Evolutionary conservation across 768 basidiomycete species (phyloP).

Genomic region (Cyclocybe cylindracea): DNA sequence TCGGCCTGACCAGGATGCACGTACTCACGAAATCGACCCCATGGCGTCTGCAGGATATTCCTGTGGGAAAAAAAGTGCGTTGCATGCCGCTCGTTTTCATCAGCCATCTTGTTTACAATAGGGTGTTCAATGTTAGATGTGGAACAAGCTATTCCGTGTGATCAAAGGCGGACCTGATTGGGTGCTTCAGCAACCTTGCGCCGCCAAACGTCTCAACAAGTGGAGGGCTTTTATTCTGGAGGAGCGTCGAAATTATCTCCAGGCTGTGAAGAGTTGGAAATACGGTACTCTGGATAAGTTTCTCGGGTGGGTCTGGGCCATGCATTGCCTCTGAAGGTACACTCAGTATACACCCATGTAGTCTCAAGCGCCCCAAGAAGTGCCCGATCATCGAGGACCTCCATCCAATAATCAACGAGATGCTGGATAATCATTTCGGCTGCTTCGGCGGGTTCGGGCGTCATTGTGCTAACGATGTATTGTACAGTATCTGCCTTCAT

Average conservation of each 20-base stretch:
- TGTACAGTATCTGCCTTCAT: not conserved
- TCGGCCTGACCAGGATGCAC: constrained; percentile 6
- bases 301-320: too few species aligned
- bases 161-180: constrained; percentile 17
- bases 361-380: too few species aligned
- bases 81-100: not conserved
- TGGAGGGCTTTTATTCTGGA: constrained; percentile 7
- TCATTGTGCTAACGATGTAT: constrained; percentile 13
- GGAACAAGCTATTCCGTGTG: constrained; percentile 1
- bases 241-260: not conserved
- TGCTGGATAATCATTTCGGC: not conserved
- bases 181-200: constrained; percentile 5
- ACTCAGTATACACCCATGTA: too few species aligned
- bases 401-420: constrained; percentile 6
- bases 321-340: too few species aligned
- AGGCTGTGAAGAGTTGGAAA: too few species aligned
- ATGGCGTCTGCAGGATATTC: not conserved
- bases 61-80: not conserved
- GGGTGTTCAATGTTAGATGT: not conserved
- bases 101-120: not conserved
- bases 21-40: constrained; percentile 2
- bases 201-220: not conserved
- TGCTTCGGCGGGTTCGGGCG: constrained; percentile 12
- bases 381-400: too few species aligned
- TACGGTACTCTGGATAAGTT: too few species aligned